Evolutionary conservation across 2,329 filamentous ascomycete species (phyloP), one percentile per base, ranked within the genome.

Genomic region (Albophoma yamanashiensis): DNA sequence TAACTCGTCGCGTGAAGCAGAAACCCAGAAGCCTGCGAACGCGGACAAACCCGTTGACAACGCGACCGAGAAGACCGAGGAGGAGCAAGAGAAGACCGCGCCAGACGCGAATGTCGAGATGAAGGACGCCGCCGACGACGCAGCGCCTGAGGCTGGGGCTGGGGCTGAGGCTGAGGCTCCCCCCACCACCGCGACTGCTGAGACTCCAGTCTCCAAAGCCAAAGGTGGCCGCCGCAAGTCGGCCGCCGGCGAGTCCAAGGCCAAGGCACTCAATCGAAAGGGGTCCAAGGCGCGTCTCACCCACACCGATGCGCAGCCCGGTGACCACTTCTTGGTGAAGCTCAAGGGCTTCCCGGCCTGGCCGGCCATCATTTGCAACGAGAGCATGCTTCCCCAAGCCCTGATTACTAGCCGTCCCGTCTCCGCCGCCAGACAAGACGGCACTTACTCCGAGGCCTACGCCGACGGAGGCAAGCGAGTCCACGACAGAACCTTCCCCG

Each of bases 331-430:
- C 76, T 87, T 96, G 70, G 91, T 95, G 64, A 90, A 92, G 74
- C 86, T 99, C 74, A 96, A 95, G 80, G 94, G 93, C 62, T 96
- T 91, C 74, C 91, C 94, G 39, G 88, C 91, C 45, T 99, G 94
- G 94, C 94, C 94, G 20, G 88, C 91, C 59, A 89, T 99, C 70
- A 86, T 99, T 67, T 94, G 91, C 73, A 92, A 96, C 71, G 93
- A 99, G 74, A 87, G 88, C 63, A 97, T 99, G 88, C 85, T 99
- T 25, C 93, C 94, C 2, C 80, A 86, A 61, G 85, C 82, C 17
- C 82, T 99, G 31, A 76, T 95, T 59, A 89, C 82, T 68, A 84
- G 83, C 55, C 88, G 94, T 62, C 94, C 93, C 11, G 90, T 96
- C 58, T 92, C 91, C 53, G 92, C 93, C 27, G 86, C 85, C 67